Conservation (phyloP, 2,329 filamentous ascomycete species). For the Pseudogymnoascus sp. region DNA sequence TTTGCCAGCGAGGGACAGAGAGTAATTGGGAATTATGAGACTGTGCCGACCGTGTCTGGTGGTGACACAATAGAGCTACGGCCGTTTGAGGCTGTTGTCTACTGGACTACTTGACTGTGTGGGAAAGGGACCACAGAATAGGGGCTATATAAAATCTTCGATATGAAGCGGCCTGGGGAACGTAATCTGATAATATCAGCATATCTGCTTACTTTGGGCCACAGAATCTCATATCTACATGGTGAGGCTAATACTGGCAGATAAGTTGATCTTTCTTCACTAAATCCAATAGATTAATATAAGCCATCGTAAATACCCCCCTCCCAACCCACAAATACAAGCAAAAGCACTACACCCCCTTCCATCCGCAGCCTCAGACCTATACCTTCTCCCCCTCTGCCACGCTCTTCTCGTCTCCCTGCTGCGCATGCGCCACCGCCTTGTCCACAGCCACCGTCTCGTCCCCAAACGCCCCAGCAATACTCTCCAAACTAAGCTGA, state of each 20-base stretch:
- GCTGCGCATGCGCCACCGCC: not conserved
- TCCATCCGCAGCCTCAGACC: not conserved
- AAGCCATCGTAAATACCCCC: not conserved
- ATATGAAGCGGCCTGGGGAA: not conserved
- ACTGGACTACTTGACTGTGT: not conserved
- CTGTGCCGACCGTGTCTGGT: not conserved
- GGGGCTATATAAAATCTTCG: not conserved
- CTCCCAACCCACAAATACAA: not conserved
- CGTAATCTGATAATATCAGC: not conserved
- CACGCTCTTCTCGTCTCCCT: not conserved
- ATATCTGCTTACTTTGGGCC: not conserved
- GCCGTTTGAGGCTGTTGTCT: constrained; percentile 19
- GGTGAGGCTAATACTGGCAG: not conserved
- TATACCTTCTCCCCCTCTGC: not conserved
- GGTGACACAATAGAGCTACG: constrained; percentile 12
- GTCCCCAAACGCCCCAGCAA: constrained; percentile 29
- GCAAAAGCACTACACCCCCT: not conserved
- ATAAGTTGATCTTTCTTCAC: not conserved
- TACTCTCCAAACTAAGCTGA: constrained; percentile 27
- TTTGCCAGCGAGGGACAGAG: constrained; percentile 5
- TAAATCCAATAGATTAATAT: not conserved
- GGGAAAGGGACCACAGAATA: not conserved
- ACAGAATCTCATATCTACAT: not conserved
- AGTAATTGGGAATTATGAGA: constrained; percentile 17
- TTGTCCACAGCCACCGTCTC: constrained; percentile 12